phyloP scores from a whole-genome alignment of 805 yeast genomes.

The Metschnikowia bowlesiae region DNA sequence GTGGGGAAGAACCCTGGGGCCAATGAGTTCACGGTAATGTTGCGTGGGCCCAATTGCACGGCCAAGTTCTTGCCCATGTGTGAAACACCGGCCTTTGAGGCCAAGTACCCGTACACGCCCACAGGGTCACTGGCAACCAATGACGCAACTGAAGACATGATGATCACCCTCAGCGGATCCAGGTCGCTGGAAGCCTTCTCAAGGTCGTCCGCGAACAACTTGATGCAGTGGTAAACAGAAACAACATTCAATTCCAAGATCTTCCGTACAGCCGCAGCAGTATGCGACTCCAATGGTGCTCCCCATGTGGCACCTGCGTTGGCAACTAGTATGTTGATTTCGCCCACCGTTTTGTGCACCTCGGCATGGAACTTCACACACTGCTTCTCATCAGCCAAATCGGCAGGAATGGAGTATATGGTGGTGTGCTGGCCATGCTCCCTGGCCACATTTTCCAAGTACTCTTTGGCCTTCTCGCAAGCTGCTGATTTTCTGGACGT shows the following conservation, averaged over 20 bases:
- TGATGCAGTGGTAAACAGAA: constrained; percentile 65
- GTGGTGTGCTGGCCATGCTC: constrained; percentile 28
- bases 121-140: constrained; percentile 40
- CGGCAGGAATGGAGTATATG: constrained; percentile 50
- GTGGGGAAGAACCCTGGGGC: constrained; percentile 80
- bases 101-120: constrained; percentile 66
- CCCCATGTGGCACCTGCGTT: constrained; percentile 86
- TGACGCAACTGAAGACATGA: constrained; percentile 67
- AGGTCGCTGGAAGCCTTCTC: constrained; percentile 45
- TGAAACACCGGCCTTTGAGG: constrained; percentile 72
- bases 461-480: constrained; percentile 51
- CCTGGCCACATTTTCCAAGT: constrained; percentile 33
- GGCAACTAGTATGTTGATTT: constrained; percentile 62
- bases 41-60: constrained; percentile 57
- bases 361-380: constrained; percentile 40
- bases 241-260: constrained; percentile 60
- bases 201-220: constrained; percentile 56
- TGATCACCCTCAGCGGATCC: constrained; percentile 61
- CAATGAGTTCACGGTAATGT: constrained; percentile 63
- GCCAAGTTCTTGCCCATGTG: constrained; percentile 65
- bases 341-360: constrained; percentile 35
- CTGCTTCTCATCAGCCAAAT: constrained; percentile 49
- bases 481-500: constrained; percentile 62
- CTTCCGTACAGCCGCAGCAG: constrained; percentile 57
- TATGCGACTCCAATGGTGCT: constrained; percentile 55